Base-by-base conservation (phyloP, 495 filamentous ascomycete species). In the Lasiosphaeris hirsuta region DNA sequence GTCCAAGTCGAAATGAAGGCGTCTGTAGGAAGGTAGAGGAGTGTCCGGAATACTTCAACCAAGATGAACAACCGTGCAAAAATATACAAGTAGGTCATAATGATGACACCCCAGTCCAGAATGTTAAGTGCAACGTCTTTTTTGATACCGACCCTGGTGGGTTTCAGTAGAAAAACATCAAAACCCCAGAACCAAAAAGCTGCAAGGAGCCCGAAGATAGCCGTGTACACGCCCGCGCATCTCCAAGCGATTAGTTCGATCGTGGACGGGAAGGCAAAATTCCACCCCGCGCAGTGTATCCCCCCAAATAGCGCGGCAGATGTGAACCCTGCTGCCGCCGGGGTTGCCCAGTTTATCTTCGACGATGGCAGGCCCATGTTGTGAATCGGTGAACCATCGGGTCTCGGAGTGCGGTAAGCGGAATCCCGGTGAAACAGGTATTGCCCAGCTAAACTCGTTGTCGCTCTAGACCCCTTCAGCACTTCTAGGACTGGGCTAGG, bases 1-100 rank as follows among this genome's bases (percentile, higher is more conserved):
- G 51, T 15, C 51, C 51, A 54, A 10, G 23, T 54, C 3, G 51
- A 54, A 7, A 45, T 18, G 17, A 33, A 54, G 8, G 40, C 51
- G 45, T 36, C 51, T 18, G 14, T 11, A 0, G 39, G 51, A 40
- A 54, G 51, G 19, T 17, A 45, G 35, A 45, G 36, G 0, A 37
- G 17, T 3, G 23, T 23, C 13, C 51, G 9, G 36, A 37, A 33
- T 0, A 44, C n/a, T 23, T 45, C 39, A 10, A 45, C 51, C 0
- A 54, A 13, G n/a, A 37, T 45, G n/a, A 46, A 38, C 2, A 54
- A 23, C n/a, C 41, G 4, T 10, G 33, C 36, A 15, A 51, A 6
- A 36, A 51, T 8, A 14, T 50, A 50, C 13, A 19, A 0, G n/a
- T n/a, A n/a, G n/a, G n/a, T n/a, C n/a, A n/a, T n/a, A n/a, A n/a